These are phyloP conservation scores for Naganishia antarctica DNA, from an alignment of 768 basidiomycete genomes.

Conservation along the genomic window DNA sequence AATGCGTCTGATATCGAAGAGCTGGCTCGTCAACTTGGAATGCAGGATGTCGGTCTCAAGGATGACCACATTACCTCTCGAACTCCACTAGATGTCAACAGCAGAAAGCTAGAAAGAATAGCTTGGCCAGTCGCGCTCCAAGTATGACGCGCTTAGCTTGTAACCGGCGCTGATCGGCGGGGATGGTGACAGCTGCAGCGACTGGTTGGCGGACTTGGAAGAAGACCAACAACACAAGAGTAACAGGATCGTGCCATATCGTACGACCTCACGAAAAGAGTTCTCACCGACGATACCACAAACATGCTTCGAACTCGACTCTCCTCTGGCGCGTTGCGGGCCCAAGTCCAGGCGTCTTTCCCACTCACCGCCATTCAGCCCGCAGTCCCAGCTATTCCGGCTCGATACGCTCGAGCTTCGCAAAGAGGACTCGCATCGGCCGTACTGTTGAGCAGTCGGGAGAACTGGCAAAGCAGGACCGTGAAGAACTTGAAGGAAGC, in stretches of 20 bases:
- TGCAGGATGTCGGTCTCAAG: no score
- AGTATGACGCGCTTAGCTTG: slow-evolving; percentile 8
- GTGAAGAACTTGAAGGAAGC: slow-evolving; percentile 42
- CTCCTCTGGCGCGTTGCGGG: slow-evolving; percentile 39
- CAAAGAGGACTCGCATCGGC: slow-evolving; percentile 40
- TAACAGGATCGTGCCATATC: no score
- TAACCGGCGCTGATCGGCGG: slow-evolving; percentile 20
- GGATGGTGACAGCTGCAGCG: neutral
- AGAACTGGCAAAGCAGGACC: slow-evolving; percentile 45
- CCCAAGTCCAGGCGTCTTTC: slow-evolving; percentile 26
- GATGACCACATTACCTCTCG: no score
- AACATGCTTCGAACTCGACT: slow-evolving; percentile 44
- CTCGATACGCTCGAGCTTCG: slow-evolving; percentile 26
- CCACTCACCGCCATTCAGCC: slow-evolving; percentile 22
- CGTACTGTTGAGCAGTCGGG: slow-evolving; percentile 39
- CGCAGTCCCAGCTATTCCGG: slow-evolving; percentile 22
- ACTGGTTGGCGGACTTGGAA: no score
- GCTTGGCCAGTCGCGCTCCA: neutral
- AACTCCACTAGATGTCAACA: no score
- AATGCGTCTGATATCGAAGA: no score
- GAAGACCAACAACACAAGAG: no score
- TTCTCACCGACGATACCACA: neutral
- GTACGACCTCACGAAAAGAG: no score
- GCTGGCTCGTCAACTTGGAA: no score
- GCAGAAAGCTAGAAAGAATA: neutral